Base-by-base conservation (phyloP, 164 flowering plant genomes). In the Umbilicus rupestris region DNA sequence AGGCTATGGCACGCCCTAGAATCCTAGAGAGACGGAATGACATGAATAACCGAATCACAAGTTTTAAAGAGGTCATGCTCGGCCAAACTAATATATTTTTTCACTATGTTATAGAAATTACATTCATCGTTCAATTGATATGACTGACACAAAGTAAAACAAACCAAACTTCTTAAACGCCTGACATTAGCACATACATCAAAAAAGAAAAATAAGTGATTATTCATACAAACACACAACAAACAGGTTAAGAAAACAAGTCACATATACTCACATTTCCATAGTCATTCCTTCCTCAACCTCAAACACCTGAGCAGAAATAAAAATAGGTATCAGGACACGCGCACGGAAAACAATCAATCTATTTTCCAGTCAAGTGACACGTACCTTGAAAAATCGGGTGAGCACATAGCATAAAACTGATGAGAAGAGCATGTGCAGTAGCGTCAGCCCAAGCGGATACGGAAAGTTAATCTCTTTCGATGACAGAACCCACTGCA, bases 401-500 rank as follows among this genome's bases (percentile, higher is more conserved):
- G 90, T 89, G 62, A 94, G 81, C 42, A 83, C 20, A 75, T 89
- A 89, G 67, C 98, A 94, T 29, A 94, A 67, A n/a, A 89, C 85
- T 24, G 98, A 90, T 46, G 98, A 94, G 80, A 94, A 94, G 72
- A 89, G 76, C 98, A 94, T 94, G 81, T 94, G 98, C 71, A 94
- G 87, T 17, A 94, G 87, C 46, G 98, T 90, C 79, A 94, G 73
- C 29, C 89, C 98, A 60, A 94, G 96, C 69, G 98, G 98, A 70
- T 87, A 94, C 24, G 98, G 98, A 71, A 94, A 94, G 76, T 94
- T 94, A 64, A 94, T 87, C 78, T 89, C 87, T 82, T 94, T 89
- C 2, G 98, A 94, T 29, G 98, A 94, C 78, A 94, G 78, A 73
- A 94, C 96, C 97, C 97, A 94, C 98, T 94, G 92, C 84, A 83